A percentile compares a stretch with the other conserved stretches of the same genome.
These are phyloP conservation scores for Barnettozyma botsteinii DNA, from an alignment of 805 yeast species.

Conservation along the genomic window DNA sequence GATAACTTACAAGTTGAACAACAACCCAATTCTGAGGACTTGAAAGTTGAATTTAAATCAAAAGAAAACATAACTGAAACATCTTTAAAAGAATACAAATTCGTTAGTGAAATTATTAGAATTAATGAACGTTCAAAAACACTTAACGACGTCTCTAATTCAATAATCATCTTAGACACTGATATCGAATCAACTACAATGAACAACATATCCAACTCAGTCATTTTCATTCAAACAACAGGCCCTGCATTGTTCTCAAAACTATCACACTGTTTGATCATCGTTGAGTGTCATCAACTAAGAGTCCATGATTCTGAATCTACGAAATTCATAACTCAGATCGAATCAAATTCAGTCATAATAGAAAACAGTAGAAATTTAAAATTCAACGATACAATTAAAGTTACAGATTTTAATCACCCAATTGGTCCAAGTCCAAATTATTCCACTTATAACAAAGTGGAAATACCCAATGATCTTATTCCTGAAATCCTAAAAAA, in stretches of 20 bases:
- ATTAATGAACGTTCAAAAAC: slow-evolving; percentile 3
- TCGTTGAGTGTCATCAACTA: slow-evolving; percentile 20
- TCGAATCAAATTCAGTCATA: slow-evolving; percentile 13
- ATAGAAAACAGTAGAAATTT: slow-evolving; percentile 18
- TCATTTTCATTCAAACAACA: slow-evolving; percentile 8
- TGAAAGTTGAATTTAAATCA: neutral
- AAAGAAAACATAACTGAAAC: neutral
- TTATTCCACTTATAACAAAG: neutral
- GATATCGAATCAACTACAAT: slow-evolving; percentile 12
- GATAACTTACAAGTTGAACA: neutral
- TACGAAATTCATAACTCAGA: slow-evolving; percentile 7
- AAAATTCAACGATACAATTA: slow-evolving; percentile 10
- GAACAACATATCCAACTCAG: slow-evolving; percentile 9
- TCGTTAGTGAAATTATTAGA: neutral
- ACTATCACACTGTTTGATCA: slow-evolving; percentile 9
- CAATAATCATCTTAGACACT: slow-evolving; percentile 7
- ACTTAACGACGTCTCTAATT: slow-evolving; percentile 8
- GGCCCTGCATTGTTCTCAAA: slow-evolving; percentile 19
- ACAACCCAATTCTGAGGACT: neutral
- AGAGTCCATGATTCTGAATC: slow-evolving; percentile 16
- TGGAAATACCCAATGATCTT: neutral
- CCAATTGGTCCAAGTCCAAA: slow-evolving; percentile 22
- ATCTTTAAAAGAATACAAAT: no score
- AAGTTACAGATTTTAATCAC: slow-evolving; percentile 20
- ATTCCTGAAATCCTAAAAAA: neutral